Evolutionary conservation across 139 green algal species (phyloP), one percentile per base, ranked within the genome.

Genomic region (Ostreobium quekettii): DNA sequence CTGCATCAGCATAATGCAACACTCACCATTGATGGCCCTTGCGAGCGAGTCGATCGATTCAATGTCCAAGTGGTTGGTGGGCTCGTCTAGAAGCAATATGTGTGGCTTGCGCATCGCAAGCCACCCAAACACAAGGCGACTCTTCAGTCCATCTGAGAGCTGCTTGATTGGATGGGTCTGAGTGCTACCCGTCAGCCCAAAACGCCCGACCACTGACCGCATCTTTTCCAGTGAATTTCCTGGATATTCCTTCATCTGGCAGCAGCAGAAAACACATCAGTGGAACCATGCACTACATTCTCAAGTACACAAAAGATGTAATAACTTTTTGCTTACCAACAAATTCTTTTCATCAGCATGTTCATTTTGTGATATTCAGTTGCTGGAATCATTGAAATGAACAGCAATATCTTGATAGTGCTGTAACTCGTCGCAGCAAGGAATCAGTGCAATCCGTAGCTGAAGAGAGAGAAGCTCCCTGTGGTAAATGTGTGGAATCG

Each of bases 11-110:
- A 63, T 37, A 33, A 22, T 11, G n/a, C 53, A 3, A 7, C n/a
- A 30, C 76, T 68, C 56, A 80, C 78, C 65, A 67, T 96, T 95
- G 78, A 98, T 91, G 8, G 90, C 92, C 15, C 79, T 67, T 1
- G 92, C 92, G n/a, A 98, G 78, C 19, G 84, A 89, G 77, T 98
- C 92, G 63, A 98, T 97, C 11, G 87, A 88, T 76, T 98, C 92
- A 59, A 98, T 93, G 77, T 97, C 92, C 68, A 97, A 72, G 71
- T 97, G 91, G 70, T 94, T 94, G 36, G 87, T 94, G 36, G 86
- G 85, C 79, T 92, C 86, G 64, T 92, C 86, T 57, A 97, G 76
- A 58, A 97, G 80, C 76, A 97, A 79, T 85, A 98, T 86, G 82
- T 98, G 87, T 0, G 91, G 91, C 19, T 80, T 91, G 29, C 76